Evolutionary conservation across 768 basidiomycete species (phyloP).

Genomic region (Suillus tomentosus): DNA sequence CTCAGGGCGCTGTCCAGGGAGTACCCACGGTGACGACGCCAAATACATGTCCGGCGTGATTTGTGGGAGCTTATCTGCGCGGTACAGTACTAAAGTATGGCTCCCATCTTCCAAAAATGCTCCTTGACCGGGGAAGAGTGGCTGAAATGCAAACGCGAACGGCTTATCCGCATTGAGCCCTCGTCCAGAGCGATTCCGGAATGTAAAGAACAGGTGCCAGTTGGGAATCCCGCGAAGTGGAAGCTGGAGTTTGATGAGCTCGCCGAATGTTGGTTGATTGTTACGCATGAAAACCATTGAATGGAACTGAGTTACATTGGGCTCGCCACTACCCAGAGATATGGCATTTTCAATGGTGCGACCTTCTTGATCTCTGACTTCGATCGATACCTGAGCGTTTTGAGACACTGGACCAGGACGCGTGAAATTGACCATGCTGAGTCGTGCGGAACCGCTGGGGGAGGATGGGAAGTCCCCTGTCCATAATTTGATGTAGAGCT

Average conservation of each 20-base stretch:
- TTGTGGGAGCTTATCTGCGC: slow-evolving; percentile 68
- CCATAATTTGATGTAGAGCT: slow-evolving; percentile 96
- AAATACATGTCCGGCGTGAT: slow-evolving; percentile 74
- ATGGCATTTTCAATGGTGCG: slow-evolving; percentile 68
- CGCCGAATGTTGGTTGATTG: slow-evolving; percentile 88
- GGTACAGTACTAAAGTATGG: slow-evolving; percentile 83
- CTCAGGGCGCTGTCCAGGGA: slow-evolving; percentile 59
- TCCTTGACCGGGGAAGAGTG: slow-evolving; percentile 73
- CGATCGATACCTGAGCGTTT: slow-evolving; percentile 86
- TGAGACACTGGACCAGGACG: slow-evolving; percentile 53
- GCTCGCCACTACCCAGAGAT: slow-evolving; percentile 85
- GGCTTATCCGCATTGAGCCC: slow-evolving; percentile 60
- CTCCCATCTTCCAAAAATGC: slow-evolving; percentile 89
- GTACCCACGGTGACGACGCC: slow-evolving; percentile 60
- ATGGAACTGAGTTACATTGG: slow-evolving; percentile 74
- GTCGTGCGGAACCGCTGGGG: slow-evolving; percentile 54
- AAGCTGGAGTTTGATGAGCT: slow-evolving; percentile 86
- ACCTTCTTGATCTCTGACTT: slow-evolving; percentile 79
- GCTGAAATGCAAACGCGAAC: slow-evolving; percentile 92
- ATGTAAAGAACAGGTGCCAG: slow-evolving; percentile 95
- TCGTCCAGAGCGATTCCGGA: slow-evolving; percentile 70
- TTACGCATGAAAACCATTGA: slow-evolving; percentile 91
- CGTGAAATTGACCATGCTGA: slow-evolving; percentile 58
- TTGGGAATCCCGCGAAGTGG: slow-evolving; percentile 65
- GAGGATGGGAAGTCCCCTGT: slow-evolving; percentile 79